Evolutionary conservation across 345 rosid species (phyloP).

Genomic region (Linum trigynum): DNA sequence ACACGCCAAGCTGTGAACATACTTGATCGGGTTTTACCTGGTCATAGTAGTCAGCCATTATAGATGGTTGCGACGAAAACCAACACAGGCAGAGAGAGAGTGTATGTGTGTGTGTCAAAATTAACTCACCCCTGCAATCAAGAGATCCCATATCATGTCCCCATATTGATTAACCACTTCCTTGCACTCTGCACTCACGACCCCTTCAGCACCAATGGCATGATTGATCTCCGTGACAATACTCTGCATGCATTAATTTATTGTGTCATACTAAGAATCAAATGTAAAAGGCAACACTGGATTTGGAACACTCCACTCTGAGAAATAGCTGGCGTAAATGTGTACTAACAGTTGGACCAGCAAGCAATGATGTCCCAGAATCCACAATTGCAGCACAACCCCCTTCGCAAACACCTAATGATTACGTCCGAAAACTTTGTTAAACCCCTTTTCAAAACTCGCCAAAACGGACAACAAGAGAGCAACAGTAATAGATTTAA

Average conservation of each 20-base stretch:
- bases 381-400: constrained; percentile 30
- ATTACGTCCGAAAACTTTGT: neutral
- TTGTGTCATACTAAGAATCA: no score
- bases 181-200: constrained; percentile 40
- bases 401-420: constrained; percentile 18
- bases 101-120: neutral
- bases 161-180: constrained; percentile 29
- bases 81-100: neutral
- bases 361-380: constrained; percentile 30
- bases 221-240: constrained; percentile 43
- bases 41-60: constrained; percentile 13
- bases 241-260: no score
- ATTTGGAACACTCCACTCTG: neutral
- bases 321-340: neutral
- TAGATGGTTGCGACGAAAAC: neutral
- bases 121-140: constrained; percentile 37
- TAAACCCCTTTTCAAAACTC: neutral
- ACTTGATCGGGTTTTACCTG: constrained; percentile 34
- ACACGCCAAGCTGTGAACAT: constrained; percentile 24
- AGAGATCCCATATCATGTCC: constrained; percentile 34
- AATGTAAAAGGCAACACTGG: neutral
- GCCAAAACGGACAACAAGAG: constrained; percentile 13
- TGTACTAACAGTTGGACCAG: constrained; percentile 23
- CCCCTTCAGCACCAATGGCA: constrained; percentile 45
- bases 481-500: neutral